phyloP scores from a whole-genome alignment of 345 rosid genomes.

The Arabidopsis thaliana region TAIR10.1 NC_003075.7:11220001-11220500 shows the following conservation, averaged over 20 bases:
- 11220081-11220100: constrained; percentile 31
- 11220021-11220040: constrained; percentile 55
- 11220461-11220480: constrained; percentile 67
- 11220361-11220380: constrained; percentile 48
- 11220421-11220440: background rate
- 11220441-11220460: constrained; percentile 55
- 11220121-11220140: constrained; percentile 65
- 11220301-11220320: constrained; percentile 52
- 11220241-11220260: constrained; percentile 45
- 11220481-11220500: constrained; percentile 47
- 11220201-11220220: background rate
- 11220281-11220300: constrained; percentile 53
- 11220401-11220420: background rate
- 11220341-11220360: constrained; percentile 65
- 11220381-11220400: background rate
- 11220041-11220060: constrained; percentile 55
- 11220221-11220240: background rate
- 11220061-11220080: constrained; percentile 79
- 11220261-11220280: constrained; percentile 77
- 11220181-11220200: background rate
- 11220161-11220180: constrained; percentile 66
- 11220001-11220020: constrained; percentile 65
- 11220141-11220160: constrained; percentile 59
- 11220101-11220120: constrained; percentile 46
- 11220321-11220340: constrained; percentile 82